Conservation (phyloP, 2,329 filamentous ascomycete species). For the Fusarium xylarioides region DNA sequence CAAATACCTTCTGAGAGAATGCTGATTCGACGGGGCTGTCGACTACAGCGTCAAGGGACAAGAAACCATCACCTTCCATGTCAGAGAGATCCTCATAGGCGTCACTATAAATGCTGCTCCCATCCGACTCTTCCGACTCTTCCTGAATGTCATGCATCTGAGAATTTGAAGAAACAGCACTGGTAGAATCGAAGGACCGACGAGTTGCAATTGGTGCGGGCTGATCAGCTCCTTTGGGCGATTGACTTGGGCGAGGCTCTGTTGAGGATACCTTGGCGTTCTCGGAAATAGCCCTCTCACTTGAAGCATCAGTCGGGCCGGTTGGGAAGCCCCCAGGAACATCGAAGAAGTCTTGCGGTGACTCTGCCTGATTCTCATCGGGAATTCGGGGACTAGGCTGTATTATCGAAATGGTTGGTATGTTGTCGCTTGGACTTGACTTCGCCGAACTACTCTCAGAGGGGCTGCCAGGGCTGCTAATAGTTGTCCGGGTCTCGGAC, state of each 20-base stretch:
- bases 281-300: slow-evolving; percentile 3
- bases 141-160: slow-evolving; percentile 49
- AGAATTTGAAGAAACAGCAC: slow-evolving; percentile 20
- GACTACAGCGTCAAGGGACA: slow-evolving; percentile 77
- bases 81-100: slow-evolving; percentile 78
- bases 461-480: not conserved
- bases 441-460: not conserved
- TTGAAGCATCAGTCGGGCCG: slow-evolving; percentile 42
- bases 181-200: slow-evolving; percentile 32
- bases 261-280: not conserved
- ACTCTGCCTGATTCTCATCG: slow-evolving; percentile 27
- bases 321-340: slow-evolving; percentile 69
- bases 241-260: not conserved
- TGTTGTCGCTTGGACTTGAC: slow-evolving; percentile 3
- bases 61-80: slow-evolving; percentile 71
- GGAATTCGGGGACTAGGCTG: slow-evolving; percentile 53
- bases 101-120: slow-evolving; percentile 75
- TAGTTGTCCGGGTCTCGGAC: slow-evolving; percentile 1
- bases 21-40: slow-evolving; percentile 58
- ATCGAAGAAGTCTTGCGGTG: slow-evolving; percentile 53
- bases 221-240: not conserved
- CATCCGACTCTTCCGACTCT: slow-evolving; percentile 58
- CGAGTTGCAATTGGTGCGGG: slow-evolving; percentile 19
- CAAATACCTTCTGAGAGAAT: slow-evolving; percentile 35
- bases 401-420: slow-evolving; percentile 57